Conservation (phyloP, 345 rosid genomes). For the Dovyalis caffra region DNA sequence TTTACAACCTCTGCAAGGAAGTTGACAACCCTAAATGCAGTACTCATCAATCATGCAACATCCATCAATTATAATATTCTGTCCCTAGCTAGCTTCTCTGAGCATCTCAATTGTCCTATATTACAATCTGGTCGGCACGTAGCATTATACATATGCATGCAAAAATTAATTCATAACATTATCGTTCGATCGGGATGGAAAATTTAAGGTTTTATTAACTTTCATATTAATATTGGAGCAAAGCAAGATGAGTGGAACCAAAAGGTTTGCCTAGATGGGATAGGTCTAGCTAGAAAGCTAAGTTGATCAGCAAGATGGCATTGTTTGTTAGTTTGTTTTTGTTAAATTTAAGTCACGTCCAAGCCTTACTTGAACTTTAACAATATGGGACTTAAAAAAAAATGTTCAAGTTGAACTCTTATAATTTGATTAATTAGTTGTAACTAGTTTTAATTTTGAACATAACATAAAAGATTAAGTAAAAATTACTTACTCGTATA, state of each 20-base stretch:
- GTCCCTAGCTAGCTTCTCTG: neutral
- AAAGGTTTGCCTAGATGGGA: neutral
- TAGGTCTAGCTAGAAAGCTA: neutral
- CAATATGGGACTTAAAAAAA: neutral
- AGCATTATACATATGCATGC: neutral
- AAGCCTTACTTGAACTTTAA: neutral
- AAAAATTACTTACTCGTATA: too few relatives aligned
- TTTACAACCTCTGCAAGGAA: constrained; percentile 21
- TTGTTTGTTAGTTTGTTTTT: neutral
- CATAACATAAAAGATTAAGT: too few relatives aligned
- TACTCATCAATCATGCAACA: too few relatives aligned
- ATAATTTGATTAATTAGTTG: too few relatives aligned
- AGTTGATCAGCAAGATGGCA: neutral
- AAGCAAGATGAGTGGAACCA: neutral
- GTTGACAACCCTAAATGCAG: constrained; percentile 27
- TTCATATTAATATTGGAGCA: neutral
- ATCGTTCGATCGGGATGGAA: neutral
- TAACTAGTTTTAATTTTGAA: too few relatives aligned
- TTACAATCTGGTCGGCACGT: neutral
- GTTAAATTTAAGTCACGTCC: neutral
- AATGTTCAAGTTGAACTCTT: too few relatives aligned
- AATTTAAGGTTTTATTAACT: neutral
- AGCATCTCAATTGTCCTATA: constrained; percentile 5
- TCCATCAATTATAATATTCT: neutral
- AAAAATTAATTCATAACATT: neutral